Evolutionary conservation across 2,329 filamentous ascomycete genomes (phyloP).

Genomic region (Beauveria scarabaeidicola): DNA sequence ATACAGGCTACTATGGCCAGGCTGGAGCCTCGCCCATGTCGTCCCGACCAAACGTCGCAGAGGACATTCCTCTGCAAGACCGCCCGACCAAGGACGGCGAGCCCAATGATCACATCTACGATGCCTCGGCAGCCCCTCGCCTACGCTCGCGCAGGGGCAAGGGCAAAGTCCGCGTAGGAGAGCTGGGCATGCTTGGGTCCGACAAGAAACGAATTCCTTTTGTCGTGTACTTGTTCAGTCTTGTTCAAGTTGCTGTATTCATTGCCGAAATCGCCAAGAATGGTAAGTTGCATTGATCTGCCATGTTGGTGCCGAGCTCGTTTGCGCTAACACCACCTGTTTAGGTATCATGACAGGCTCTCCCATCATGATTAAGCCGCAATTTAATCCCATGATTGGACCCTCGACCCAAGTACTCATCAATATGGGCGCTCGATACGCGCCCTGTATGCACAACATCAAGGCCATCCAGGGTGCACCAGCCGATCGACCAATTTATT

Average conservation of each 20-base stretch:
- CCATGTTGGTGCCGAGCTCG: no score
- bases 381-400: slow-evolving; percentile 95
- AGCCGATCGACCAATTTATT: slow-evolving; percentile 37
- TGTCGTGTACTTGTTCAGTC: slow-evolving; percentile 72
- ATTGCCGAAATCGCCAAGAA: slow-evolving; percentile 81
- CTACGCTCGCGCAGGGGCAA: slow-evolving; percentile 27
- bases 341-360: slow-evolving; percentile 67
- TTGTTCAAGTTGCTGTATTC: slow-evolving; percentile 75
- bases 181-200: slow-evolving; percentile 51
- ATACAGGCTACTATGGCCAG: slow-evolving; percentile 50
- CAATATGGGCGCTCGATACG: slow-evolving; percentile 91
- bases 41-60: slow-evolving; percentile 30
- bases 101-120: slow-evolving; percentile 53
- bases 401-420: slow-evolving; percentile 85
- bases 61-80: slow-evolving; percentile 51
- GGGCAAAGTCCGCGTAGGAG: slow-evolving; percentile 44
- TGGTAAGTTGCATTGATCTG: slow-evolving; percentile 42
- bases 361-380: slow-evolving; percentile 69
- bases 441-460: slow-evolving; percentile 89
- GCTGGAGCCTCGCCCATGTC: slow-evolving; percentile 25
- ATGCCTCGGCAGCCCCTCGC: slow-evolving; percentile 29
- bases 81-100: slow-evolving; percentile 34
- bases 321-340: slow-evolving; percentile 11
- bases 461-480: slow-evolving; percentile 50
- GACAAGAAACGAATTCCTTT: slow-evolving; percentile 58